Evolutionary conservation across 2,329 filamentous ascomycete genomes (phyloP), one percentile per base, ranked within the genome.

Genomic region (Didymella sp.): DNA sequence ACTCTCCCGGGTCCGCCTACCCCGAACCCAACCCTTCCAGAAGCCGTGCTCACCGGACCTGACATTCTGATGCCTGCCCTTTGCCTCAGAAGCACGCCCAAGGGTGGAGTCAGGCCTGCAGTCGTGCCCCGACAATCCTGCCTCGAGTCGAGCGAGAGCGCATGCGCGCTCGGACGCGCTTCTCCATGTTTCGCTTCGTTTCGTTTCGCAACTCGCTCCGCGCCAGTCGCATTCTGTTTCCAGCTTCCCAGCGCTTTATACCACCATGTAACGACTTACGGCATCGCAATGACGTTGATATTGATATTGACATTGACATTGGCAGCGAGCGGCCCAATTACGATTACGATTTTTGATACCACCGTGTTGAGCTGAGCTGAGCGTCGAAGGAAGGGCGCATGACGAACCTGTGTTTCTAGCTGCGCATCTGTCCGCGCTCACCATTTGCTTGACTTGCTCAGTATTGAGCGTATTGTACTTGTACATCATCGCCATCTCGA

Each of bases 111-210:
- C n/a, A n/a, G n/a, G n/a, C n/a, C n/a, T n/a, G n/a, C n/a, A n/a
- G n/a, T n/a, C n/a, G n/a, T n/a, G n/a, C n/a, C n/a, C n/a, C n/a
- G n/a, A n/a, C n/a, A n/a, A n/a, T n/a, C n/a, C n/a, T n/a, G n/a
- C 42, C 42, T 47, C 47, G 53, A 9, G 17, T 46, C 42, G 42
- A 47, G 47, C 27, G n/a, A n/a, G n/a, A n/a, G n/a, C n/a, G n/a
- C n/a, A n/a, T n/a, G 15, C 37, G 25, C 13, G 47, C 53, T 56
- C 27, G 52, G 52, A 49, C 46, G 31, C 31, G 24, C 21, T 43
- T 44, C 46, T 24, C 46, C 46, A 46, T 50, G 52, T 50, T 55
- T 56, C 33, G 40, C 40, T 30, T n/a, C n/a, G n/a, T n/a, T n/a
- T n/a, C n/a, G n/a, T n/a, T n/a, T n/a, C n/a, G n/a, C n/a, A n/a